Evolutionary conservation across 2,329 filamentous ascomycete genomes (phyloP), one percentile per base, ranked within the genome.

Genomic region (Ceratocystis harringtonii): DNA sequence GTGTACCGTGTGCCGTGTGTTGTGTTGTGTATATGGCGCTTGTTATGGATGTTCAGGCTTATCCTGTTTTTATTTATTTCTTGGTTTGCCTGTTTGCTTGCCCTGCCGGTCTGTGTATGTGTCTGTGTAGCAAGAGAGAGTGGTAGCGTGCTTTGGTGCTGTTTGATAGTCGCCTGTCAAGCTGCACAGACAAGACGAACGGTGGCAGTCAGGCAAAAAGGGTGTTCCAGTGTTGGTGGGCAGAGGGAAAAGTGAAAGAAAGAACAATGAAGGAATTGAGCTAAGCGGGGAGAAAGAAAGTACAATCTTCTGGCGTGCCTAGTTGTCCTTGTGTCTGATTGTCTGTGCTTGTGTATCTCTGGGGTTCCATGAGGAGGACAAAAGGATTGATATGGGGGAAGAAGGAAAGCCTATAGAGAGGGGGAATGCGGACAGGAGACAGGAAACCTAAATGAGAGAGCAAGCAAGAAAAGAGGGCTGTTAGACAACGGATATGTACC

Each of bases 181-280:
- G 55, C 55, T 32, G 55, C 55, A 58, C 55, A 58, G 30, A 36
- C 28, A 58, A 36, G 15, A 36, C 32, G 55, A 25, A 36, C 28
- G 30, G n/a, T 28, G n/a, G 48, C 48, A 57, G 28, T 57, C 36
- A 4, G 12, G 52, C 15, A 19, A 57, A 28, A 28, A 8, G 15
- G 1, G 52, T 17, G 28, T 5, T 30, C 25, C 48, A 15, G 48
- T 52, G 48, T 52, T 52, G 48, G 10, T 25, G 19, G 15, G 12
- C 8, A 25, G 15, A 52, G 17, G 25, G 25, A 36, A 58, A 58
- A 25, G 15, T n/a, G 32, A 12, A 58, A 58, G 55, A 30, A 58
- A 36, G 55, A 58, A 58, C 55, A 36, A 58, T 58, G 55, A 58
- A 58, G 55, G 55, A 58, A 58, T 32, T 28, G 22, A 8, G n/a